Conservation (phyloP, 495 filamentous ascomycete genomes). For the Aspergillus panamensis region DNA sequence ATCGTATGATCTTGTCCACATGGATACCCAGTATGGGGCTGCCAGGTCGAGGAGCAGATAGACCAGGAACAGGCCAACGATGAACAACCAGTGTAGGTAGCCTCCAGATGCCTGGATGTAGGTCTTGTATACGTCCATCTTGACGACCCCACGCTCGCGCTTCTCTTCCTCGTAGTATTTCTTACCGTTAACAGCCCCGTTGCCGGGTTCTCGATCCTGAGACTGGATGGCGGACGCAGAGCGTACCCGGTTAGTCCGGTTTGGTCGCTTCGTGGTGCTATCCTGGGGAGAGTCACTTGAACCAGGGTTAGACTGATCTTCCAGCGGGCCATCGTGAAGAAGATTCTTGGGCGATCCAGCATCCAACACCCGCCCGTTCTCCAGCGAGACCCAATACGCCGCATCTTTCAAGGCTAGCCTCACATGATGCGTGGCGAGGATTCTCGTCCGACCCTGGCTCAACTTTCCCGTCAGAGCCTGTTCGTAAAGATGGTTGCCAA, state of each 20-base stretch:
- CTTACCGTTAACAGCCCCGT: slow-evolving; percentile 51
- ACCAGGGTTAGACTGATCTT: not conserved
- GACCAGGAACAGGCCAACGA: slow-evolving; percentile 46
- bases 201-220: not conserved
- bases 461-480: slow-evolving; percentile 68
- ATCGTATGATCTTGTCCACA: slow-evolving; percentile 55
- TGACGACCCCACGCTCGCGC: slow-evolving; percentile 62
- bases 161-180: slow-evolving; percentile 74
- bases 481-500: slow-evolving; percentile 74
- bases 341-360: slow-evolving; percentile 30
- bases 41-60: slow-evolving; percentile 31
- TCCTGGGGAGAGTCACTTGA: not conserved
- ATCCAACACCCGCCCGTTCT: slow-evolving; percentile 51
- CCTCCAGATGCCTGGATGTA: slow-evolving; percentile 68
- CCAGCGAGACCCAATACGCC: slow-evolving; percentile 66
- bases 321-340: slow-evolving; percentile 24
- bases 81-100: slow-evolving; percentile 54
- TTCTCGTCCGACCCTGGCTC: slow-evolving; percentile 64
- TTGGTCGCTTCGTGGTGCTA: too few species aligned
- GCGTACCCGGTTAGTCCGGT: too few species aligned
- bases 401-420: slow-evolving; percentile 64
- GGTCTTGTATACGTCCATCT: slow-evolving; percentile 55
- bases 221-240: not conserved
- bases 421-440: slow-evolving; percentile 83
- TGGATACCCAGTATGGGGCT: slow-evolving; percentile 58